phyloP scores from a whole-genome alignment of 2,329 filamentous ascomycete species.

The Macroventuria anomochaeta region DNA sequence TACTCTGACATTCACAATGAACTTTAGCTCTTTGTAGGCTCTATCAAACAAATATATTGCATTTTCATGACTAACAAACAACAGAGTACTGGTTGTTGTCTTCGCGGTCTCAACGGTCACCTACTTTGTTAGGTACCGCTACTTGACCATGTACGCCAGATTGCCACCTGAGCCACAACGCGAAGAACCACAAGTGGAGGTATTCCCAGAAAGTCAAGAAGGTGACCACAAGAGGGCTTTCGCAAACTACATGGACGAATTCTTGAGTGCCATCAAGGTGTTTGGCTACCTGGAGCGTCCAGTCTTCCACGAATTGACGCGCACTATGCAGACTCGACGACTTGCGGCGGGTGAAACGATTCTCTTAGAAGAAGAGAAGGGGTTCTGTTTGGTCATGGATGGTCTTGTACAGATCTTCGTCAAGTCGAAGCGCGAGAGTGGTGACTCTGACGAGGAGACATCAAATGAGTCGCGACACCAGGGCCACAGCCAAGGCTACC shows the following conservation, averaged over 20 bases:
- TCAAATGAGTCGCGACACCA: slow-evolving; percentile 65
- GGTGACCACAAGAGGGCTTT: slow-evolving; percentile 88
- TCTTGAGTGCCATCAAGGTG: slow-evolving; percentile 97
- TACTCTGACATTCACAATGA: slow-evolving; percentile 97
- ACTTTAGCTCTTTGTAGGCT: slow-evolving; percentile 88
- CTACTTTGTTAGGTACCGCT: slow-evolving; percentile 94
- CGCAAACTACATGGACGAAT: slow-evolving; percentile 97
- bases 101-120: slow-evolving; percentile 82
- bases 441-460: slow-evolving; percentile 53
- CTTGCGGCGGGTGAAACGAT: slow-evolving; percentile 95
- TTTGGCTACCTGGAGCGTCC: slow-evolving; percentile 96
- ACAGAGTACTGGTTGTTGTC: slow-evolving; percentile 68
- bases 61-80: slow-evolving; percentile 33
- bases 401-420: slow-evolving; percentile 97
- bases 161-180: slow-evolving; percentile 92
- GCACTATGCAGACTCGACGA: slow-evolving; percentile 98
- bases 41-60: neutral
- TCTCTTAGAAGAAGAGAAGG: slow-evolving; percentile 95
- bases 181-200: slow-evolving; percentile 92
- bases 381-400: slow-evolving; percentile 96
- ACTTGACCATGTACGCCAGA: slow-evolving; percentile 95
- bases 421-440: slow-evolving; percentile 71
- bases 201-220: slow-evolving; percentile 93
- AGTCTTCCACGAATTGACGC: slow-evolving; percentile 95
- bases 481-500: slow-evolving; percentile 80